Percentiles rank a stretch among this genome's conserved stretches.
phyloP scores from a whole-genome alignment of 2,329 filamentous ascomycete genomes.

The Rhynchosporium secalis region DNA sequence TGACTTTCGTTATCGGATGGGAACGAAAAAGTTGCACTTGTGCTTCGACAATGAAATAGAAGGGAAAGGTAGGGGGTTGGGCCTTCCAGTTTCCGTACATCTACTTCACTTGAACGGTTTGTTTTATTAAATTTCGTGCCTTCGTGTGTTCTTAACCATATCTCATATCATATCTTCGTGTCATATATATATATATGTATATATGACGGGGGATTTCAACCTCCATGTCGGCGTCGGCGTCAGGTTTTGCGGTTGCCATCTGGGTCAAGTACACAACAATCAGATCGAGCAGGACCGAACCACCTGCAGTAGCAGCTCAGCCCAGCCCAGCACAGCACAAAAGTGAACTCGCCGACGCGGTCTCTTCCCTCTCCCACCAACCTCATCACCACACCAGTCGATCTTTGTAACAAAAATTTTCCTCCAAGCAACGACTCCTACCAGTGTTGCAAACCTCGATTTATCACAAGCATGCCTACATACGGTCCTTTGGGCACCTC shows the following conservation, averaged over 20 bases:
- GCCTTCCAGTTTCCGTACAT: too few species aligned
- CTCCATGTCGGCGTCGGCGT: background rate
- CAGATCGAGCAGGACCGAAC: background rate
- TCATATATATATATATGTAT: too few species aligned
- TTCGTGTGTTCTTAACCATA: too few species aligned
- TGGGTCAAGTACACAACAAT: background rate
- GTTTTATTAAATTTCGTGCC: too few species aligned
- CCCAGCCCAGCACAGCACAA: background rate
- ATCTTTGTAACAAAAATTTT: background rate
- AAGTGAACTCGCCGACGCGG: background rate
- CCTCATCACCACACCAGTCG: background rate
- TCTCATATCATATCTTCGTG: too few species aligned
- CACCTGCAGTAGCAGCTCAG: background rate
- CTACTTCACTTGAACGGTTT: too few species aligned
- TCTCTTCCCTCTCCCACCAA: background rate
- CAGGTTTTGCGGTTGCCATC: slow-evolving; percentile 1
- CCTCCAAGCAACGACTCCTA: background rate
- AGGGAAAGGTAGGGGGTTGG: too few species aligned
- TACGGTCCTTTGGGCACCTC: slow-evolving; percentile 17
- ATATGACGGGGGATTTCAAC: too few species aligned
- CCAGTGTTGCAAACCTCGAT: background rate
- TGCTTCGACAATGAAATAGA: too few species aligned
- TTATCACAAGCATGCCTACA: slow-evolving; percentile 18
- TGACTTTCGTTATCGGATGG: too few species aligned
- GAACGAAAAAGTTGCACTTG: too few species aligned